These are phyloP conservation scores for Phaseolus coccineus DNA, from an alignment of 331 rosid genomes.

Conservation along the genomic window DNA sequence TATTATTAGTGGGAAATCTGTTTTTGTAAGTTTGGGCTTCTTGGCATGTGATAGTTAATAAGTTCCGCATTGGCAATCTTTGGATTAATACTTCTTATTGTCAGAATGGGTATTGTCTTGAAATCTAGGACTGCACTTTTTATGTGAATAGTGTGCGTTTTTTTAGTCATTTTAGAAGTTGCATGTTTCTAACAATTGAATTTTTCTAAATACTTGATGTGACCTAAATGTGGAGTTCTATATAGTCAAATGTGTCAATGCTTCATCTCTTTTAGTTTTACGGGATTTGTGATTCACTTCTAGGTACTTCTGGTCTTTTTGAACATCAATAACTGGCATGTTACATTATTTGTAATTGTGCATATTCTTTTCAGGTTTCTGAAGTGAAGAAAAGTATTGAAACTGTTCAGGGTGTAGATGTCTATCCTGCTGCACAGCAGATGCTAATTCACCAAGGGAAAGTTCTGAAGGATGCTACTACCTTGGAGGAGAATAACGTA, in stretches of 20 bases:
- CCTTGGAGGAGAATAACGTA: slow-evolving; percentile 86
- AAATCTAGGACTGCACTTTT: not conserved
- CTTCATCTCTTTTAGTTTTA: not conserved
- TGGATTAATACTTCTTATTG: slow-evolving; percentile 26
- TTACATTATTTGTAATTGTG: not conserved
- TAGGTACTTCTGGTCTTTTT: not conserved
- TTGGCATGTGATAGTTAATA: slow-evolving; percentile 27
- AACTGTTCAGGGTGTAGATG: slow-evolving; percentile 72
- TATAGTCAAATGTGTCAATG: not conserved
- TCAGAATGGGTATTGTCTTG: slow-evolving; percentile 16
- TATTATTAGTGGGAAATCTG: slow-evolving; percentile 26
- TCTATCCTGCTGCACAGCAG: slow-evolving; percentile 89
- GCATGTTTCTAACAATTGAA: slow-evolving; percentile 11
- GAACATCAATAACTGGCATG: not conserved
- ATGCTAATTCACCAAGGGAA: slow-evolving; percentile 97
- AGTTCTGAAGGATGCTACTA: slow-evolving; percentile 83
- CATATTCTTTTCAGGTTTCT: slow-evolving; percentile 63
- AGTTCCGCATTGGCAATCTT: slow-evolving; percentile 30
- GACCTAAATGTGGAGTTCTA: not conserved
- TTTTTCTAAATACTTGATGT: not conserved
- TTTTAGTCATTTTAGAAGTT: not conserved
- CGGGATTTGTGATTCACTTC: slow-evolving; percentile 16
- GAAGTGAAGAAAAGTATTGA: slow-evolving; percentile 89
- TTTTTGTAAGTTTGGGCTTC: slow-evolving; percentile 22
- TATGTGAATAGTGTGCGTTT: not conserved